Base-by-base conservation (phyloP, 2,329 filamentous ascomycete genomes). In the Stagonosporopsis cucurbitacearum region DNA sequence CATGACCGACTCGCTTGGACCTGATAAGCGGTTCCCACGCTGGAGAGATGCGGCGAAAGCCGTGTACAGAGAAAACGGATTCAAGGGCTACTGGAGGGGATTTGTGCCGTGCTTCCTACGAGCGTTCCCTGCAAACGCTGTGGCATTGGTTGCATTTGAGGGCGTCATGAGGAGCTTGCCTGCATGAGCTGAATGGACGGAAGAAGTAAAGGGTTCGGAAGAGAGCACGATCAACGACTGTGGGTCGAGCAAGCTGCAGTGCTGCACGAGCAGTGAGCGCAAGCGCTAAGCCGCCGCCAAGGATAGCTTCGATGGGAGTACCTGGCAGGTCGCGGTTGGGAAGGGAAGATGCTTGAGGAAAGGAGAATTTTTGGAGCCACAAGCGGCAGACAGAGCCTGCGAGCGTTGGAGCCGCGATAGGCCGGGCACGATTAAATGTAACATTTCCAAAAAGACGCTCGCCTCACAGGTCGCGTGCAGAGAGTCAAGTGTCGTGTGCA, bases 61-160 rank as follows among this genome's bases (percentile, higher is more conserved):
- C 0, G 89, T 98, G 1, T 96, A 90, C 68, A 80, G 80, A 43
- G 92, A 97, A 72, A 79, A 78, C 43, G 95, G 95, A 1, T 86
- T 79, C 78, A 89, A 78, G 72, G 95, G 92, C 0, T 98, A 92
- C 75, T 98, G 92, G 80, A 84, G 95, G 65, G 95, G 95, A 0
- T 99, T 99, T 70, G 70, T 96, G 70, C 95, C 95, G 2, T 98
- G 94, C 74, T 96, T 98, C 73, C 74, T 98, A 72, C 82, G 95
- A 63, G 95, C 95, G 3, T 98, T 98, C 75, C 95, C 95, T 13
- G 94, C 95, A 22, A 98, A 98, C 80, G 95, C 93, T 0, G 89
- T 95, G 85, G 94, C 95, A 1, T 77, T 98, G 71, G 87, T 97
- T 50, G 93, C 90, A 25, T 98, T 98, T 81, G 95, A 99, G 76